Evolutionary conservation across 2,329 filamentous ascomycete species (phyloP), one percentile per base, ranked within the genome.

Genomic region (Pestalotiopsis sp.): DNA sequence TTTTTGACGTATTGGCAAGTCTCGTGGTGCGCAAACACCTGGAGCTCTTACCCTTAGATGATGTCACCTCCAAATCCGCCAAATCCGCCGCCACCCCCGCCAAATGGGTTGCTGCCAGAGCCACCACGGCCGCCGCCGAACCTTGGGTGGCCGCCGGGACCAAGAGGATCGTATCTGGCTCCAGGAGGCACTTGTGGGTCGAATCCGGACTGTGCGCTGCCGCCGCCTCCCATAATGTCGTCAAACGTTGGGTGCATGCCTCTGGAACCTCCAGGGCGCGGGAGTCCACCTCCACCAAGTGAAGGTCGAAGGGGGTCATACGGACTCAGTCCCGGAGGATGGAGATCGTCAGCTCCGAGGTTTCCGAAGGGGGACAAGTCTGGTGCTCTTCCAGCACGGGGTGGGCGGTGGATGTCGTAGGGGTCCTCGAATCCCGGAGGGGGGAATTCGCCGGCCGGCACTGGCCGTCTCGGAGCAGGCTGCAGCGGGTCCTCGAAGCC

Each of bases 161-260:
- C 93, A 25, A 95, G 81, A 2, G 95, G 95, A 83, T 98, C 96
- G 82, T 94, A 98, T 72, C 96, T 86, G n/a, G 94, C 92, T 1
- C 96, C 96, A 1, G 94, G 94, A 4, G 96, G 96, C 36, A 89
- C 91, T 77, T 91, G 91, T 1, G 92, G 90, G 76, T 95, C 88
- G 75, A 87, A 91, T 0, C 59, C 66, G n/a, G 59, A 20, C 13
- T 59, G 57, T 23, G 81, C 80, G 17, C 78, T 83, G 45, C 81
- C 80, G 2, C 84, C 80, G 1, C 80, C 80, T 11, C 83, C 87
- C 77, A 97, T 97, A 62, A 98, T 80, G 77, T 98, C 95, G 74
- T 97, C 94, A 78, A 97, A 96, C 0, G 95, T 97, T 0, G 96
- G 96, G 80, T 98, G 93, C 96, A 99, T 99, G 0, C 96, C 96